Base-by-base conservation (phyloP, 768 basidiomycete genomes). In the Boletus subparvulus region DNA sequence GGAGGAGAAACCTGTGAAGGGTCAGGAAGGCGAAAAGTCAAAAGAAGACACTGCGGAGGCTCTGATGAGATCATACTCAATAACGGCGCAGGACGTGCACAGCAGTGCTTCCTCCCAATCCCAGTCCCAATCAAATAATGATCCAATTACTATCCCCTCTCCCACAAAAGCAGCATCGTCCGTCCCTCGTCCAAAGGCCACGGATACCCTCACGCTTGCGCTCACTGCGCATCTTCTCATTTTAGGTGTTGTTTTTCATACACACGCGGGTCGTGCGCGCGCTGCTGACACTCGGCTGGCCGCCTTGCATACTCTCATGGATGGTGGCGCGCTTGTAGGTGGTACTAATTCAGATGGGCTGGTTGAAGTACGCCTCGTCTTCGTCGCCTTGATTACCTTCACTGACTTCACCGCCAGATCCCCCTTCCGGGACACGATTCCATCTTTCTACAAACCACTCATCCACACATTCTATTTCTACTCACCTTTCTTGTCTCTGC, bases 401-500 rank as follows among this genome's bases (percentile, higher is more conserved):
- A 11, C 49, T 60, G 24, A 51, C 11, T n/a, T 41, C 10, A 33
- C 54, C 16, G 26, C 19, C 17, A 75, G 68, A 66, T 76, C 6
- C 56, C 60, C 9, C 47, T 77, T 45, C 59, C 76, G 1, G 52
- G 70, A 6, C 70, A 77, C 4, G 75, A 76, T 14, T 76, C 85
- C 3, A 71, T 90, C 0, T 69, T 74, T 44, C 64, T 90, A 6
- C 82, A 82, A 41, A 78, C 79, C 3, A 90, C 88, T 8, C 88
- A 90, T 61, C 88, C 90, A 0, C 80, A 85, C 6, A 69, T 86
- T 3, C 62, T 91, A 0, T 86, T 83, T 59, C 68, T 82, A 13
- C 75, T 91, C 6, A 84, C 83, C 0, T 91, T 86, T 66, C 80
- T 91, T 6, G 73, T 90, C 40, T 87, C 83, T 61, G 79, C 81